Evolutionary conservation across 805 yeast genomes (phyloP).

Genomic region (Hermanozyma aechmeae): DNA sequence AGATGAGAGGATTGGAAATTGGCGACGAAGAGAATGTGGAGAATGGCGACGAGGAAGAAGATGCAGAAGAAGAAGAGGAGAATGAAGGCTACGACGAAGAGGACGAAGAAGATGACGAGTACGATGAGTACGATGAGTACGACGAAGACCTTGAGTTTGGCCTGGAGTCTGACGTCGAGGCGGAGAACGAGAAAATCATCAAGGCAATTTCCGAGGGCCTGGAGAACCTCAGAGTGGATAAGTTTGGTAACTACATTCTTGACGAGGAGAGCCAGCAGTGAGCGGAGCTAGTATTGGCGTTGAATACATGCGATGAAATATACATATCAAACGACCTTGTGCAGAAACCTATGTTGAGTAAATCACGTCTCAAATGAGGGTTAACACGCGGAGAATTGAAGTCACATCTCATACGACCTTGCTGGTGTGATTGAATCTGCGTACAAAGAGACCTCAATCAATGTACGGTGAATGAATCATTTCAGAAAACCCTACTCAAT

Average conservation of each 20-base stretch:
- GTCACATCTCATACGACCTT: no score
- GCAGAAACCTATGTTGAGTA: no score
- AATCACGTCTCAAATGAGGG: no score
- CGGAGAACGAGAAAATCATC: conserved; percentile 48
- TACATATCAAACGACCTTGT: no score
- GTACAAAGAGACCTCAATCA: no score
- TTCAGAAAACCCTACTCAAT: no score
- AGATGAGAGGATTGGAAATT: conserved; percentile 44
- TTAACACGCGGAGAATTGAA: no score
- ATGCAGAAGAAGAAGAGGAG: conserved; percentile 25
- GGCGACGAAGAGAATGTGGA: no score
- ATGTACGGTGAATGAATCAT: no score
- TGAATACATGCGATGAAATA: no score
- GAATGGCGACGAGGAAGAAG: conserved; percentile 13
- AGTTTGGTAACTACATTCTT: conserved; percentile 72
- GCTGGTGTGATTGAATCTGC: no score
- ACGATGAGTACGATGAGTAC: background rate
- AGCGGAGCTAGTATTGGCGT: background rate
- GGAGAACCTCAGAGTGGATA: conserved; percentile 66
- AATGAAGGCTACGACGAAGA: conserved; percentile 7
- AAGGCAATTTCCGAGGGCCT: conserved; percentile 61
- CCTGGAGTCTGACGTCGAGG: conserved; percentile 9
- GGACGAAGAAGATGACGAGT: conserved; percentile 11
- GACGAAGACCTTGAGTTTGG: conserved; percentile 1
- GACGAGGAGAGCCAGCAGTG: conserved; percentile 25